Evolutionary conservation across 495 filamentous ascomycete species (phyloP).

Genomic region (Tirmania nivea): DNA sequence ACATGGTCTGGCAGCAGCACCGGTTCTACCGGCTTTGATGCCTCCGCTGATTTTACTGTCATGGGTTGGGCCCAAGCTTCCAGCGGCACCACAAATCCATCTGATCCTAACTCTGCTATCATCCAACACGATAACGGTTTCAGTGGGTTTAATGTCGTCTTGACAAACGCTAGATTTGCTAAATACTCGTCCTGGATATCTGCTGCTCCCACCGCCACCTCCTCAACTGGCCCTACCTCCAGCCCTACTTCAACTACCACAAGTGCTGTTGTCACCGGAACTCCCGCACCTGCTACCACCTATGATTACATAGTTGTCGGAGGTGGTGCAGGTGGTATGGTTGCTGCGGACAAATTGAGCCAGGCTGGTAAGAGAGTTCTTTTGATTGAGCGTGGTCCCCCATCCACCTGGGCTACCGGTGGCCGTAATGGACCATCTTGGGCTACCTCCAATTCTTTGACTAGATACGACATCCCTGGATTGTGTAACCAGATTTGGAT

Average conservation of each 20-base stretch:
- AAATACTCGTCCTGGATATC: conserved; percentile 31
- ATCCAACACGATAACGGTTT: conserved; percentile 26
- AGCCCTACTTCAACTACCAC: conserved; percentile 13
- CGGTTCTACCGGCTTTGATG: conserved; percentile 26
- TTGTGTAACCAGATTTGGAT: conserved; percentile 50
- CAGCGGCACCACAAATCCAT: conserved; percentile 16
- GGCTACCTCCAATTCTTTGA: conserved; percentile 25
- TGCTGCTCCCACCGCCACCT: conserved; percentile 11
- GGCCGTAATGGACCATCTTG: conserved; percentile 23
- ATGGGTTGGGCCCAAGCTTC: conserved; percentile 29
- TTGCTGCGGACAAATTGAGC: conserved; percentile 40
- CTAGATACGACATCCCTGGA: conserved; percentile 61
- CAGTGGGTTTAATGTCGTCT: conserved; percentile 24
- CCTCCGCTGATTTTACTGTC: conserved; percentile 23
- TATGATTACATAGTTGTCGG: conserved; percentile 53
- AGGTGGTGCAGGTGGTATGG: conserved; percentile 42
- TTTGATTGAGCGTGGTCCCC: conserved; percentile 44
- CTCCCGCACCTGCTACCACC: conserved; percentile 26
- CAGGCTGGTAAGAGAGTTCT: conserved; percentile 40
- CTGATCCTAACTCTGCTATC: conserved; percentile 21
- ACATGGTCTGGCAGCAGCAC: conserved; percentile 24
- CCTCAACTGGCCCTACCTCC: neutral
- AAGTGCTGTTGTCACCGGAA: conserved; percentile 18
- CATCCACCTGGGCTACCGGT: conserved; percentile 36
- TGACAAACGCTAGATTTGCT: conserved; percentile 25